Evolutionary conservation across 805 yeast species (phyloP), one percentile per base, ranked within the genome.

Genomic region (Saccharomycopsis sp.): DNA sequence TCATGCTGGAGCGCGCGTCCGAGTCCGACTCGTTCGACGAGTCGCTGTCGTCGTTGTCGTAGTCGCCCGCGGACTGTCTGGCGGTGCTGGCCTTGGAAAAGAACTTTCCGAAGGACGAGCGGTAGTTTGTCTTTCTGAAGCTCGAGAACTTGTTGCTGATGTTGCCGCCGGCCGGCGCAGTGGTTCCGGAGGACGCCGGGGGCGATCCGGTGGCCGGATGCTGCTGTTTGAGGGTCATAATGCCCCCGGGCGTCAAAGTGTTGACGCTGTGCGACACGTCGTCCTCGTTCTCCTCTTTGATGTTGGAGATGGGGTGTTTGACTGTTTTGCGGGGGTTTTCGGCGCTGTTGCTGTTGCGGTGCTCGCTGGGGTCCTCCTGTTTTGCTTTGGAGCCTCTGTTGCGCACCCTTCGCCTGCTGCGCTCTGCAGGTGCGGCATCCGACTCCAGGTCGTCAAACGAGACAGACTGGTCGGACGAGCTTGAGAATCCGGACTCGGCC

Each of bases 281-380:
- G 44, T 54, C 62, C 29, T 59, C 62, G 34, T 23, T 46, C 23
- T 57, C 62, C 34, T 59, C 62, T 47, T 55, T 57, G 29, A 59
- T 58, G 20, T 58, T 58, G 15, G 58, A 54, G 14, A 58, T 58
- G 29, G 53, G 41, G 34, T 58, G 61, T 12, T 34, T 7, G 9
- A 44, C 21, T n/a, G n/a, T n/a, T n/a, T n/a, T n/a, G 21, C 16
- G 5, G 16, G 48, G 16, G 7, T 5, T 12, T 20, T 44, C 16
- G 9, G 20, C 16, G 48, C 21, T 44, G 21, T 12, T 44, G 48
- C 48, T 44, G 21, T 44, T 44, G 48, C 16, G 8, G 21, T 44
- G 8, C 8, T 44, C 16, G 21, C 16, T 44, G 48, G 9, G 21
- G 8, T 8, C 21, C 37, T 29, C 37, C 37, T 12, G 37, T 7